These are phyloP conservation scores for Calophaca sinica DNA, from an alignment of 306 rosid species.

Conservation along the genomic window DNA sequence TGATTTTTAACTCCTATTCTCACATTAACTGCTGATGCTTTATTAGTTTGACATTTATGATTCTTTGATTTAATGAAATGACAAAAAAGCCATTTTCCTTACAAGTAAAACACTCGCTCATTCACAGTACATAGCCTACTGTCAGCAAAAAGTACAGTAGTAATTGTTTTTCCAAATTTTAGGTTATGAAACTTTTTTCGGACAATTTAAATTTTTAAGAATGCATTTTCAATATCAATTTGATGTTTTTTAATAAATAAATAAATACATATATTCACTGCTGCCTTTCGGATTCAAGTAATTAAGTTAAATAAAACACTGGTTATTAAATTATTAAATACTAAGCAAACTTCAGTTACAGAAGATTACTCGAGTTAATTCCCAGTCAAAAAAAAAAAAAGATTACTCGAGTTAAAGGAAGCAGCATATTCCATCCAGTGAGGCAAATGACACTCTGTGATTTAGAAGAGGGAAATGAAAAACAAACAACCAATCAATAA, in stretches of 20 bases:
- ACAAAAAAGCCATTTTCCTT: background rate
- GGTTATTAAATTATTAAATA: background rate
- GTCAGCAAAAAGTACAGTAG: no score
- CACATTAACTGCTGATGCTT: background rate
- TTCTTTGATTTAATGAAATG: background rate
- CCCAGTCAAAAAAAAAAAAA: no score
- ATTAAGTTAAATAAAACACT: background rate
- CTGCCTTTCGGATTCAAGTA: background rate
- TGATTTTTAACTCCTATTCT: background rate
- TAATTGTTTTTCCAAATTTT: no score
- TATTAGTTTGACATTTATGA: background rate
- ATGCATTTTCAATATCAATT: no score
- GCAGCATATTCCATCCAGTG: constrained; percentile 38
- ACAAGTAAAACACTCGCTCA: no score
- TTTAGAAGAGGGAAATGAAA: background rate
- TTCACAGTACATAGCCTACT: no score
- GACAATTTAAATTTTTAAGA: no score
- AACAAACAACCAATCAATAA: constrained; percentile 17
- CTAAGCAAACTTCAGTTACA: background rate
- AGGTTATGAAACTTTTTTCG: no score
- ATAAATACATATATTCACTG: background rate
- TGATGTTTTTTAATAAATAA: no score
- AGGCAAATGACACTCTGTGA: constrained; percentile 27
- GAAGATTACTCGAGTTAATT: background rate
- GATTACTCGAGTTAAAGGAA: background rate